Evolutionary conservation across 2,329 filamentous ascomycete genomes (phyloP).

Genomic region (Cadophora sp.): DNA sequence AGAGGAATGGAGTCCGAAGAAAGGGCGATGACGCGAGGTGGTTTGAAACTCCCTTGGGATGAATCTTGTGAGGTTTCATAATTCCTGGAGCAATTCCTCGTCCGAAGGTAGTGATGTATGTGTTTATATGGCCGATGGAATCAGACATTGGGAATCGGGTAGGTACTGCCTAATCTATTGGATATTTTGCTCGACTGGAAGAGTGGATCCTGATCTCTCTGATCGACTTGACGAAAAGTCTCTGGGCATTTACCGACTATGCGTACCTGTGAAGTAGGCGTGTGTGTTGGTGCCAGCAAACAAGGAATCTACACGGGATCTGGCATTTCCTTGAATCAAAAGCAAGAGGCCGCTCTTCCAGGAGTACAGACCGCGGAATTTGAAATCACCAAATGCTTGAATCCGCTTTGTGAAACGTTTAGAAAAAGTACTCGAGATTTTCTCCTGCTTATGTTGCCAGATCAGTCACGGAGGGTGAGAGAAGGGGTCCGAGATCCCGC

Average conservation of each 20-base stretch:
- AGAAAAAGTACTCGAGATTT: neutral
- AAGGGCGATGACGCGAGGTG: neutral
- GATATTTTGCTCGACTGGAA: neutral
- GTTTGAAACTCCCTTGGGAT: neutral
- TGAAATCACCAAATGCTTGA: neutral
- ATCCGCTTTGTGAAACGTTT: neutral
- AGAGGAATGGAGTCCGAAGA: neutral
- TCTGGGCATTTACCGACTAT: neutral
- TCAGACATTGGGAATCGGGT: too few species aligned
- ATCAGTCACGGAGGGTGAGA: neutral
- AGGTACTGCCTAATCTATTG: too few species aligned
- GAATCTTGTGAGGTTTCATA: neutral
- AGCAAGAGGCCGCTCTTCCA: neutral
- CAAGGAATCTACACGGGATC: neutral
- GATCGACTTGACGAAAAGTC: neutral
- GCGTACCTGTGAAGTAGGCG: neutral
- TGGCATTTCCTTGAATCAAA: neutral
- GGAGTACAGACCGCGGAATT: neutral
- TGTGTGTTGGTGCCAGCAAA: neutral
- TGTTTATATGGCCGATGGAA: neutral
- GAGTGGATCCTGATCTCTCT: neutral
- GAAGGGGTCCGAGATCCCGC: slow-evolving; percentile 4
- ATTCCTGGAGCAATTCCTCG: neutral
- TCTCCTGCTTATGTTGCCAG: neutral
- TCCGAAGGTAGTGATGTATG: neutral